A percentile compares a stretch with the other conserved stretches of the same genome.
phyloP scores from a whole-genome alignment of 805 yeast genomes.

The Yarrowia yakushimensis region DNA sequence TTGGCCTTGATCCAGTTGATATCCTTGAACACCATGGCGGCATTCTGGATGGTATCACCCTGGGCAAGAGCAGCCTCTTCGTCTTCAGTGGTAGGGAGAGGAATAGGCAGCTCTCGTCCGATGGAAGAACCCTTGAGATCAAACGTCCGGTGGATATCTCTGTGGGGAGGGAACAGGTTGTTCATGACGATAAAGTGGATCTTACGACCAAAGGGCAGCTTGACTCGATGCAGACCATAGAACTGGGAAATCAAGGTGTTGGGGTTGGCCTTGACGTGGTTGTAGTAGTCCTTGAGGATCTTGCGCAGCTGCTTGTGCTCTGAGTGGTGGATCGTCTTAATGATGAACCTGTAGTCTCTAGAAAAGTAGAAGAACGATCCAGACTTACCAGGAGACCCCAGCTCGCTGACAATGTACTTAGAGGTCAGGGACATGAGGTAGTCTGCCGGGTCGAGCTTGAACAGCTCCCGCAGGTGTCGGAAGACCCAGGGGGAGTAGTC shows the following conservation, averaged over 20 bases:
- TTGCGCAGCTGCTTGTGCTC: conserved; percentile 82
- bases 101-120: conserved; percentile 52
- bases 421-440: conserved; percentile 89
- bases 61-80: conserved; percentile 25
- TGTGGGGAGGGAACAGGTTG: conserved; percentile 90
- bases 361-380: conserved; percentile 96
- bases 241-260: conserved; percentile 90
- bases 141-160: conserved; percentile 77
- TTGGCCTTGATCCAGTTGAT: conserved; percentile 76
- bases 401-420: conserved; percentile 83
- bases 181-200: conserved; percentile 96
- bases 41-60: conserved; percentile 28
- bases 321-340: conserved; percentile 89
- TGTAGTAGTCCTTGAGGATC: conserved; percentile 70
- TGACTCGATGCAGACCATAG: conserved; percentile 90
- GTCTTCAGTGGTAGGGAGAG: conserved; percentile 23
- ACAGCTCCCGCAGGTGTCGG: conserved; percentile 70
- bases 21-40: conserved; percentile 66
- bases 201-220: conserved; percentile 77
- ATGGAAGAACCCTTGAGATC: conserved; percentile 92
- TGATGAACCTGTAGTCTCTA: conserved; percentile 87
- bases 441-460: conserved; percentile 94
- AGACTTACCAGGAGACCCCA: conserved; percentile 94
- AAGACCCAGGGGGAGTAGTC: conserved; percentile 95
- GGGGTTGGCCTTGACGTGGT: conserved; percentile 78